Conservation (phyloP, 345 rosid species). For the Microthlaspi erraticum region DNA sequence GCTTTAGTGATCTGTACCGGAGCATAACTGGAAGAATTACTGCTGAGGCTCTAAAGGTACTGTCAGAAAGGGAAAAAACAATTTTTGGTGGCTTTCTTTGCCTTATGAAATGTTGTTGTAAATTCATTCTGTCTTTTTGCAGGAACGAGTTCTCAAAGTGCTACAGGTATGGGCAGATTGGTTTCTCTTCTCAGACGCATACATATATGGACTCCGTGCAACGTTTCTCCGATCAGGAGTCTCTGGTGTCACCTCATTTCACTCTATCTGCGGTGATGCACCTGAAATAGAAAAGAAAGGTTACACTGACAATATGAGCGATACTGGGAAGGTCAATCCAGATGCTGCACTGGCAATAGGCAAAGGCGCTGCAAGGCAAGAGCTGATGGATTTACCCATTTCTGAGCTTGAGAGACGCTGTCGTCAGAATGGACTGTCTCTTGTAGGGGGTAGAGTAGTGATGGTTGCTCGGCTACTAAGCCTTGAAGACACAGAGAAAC, state of each 20-base stretch:
- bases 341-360: conserved; percentile 97
- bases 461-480: conserved; percentile 94
- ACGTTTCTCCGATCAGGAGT: conserved; percentile 88
- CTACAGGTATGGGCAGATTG: conserved; percentile 99
- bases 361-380: conserved; percentile 89
- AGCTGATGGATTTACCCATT: conserved; percentile 86
- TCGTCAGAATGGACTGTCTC: conserved; percentile 96
- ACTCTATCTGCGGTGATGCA: conserved; percentile 90
- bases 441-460: conserved; percentile 93
- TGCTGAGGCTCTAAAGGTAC: conserved; percentile 96
- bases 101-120: conserved; percentile 13
- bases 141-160: conserved; percentile 98
- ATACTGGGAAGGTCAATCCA: conserved; percentile 60
- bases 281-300: conserved; percentile 78
- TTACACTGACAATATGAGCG: conserved; percentile 51
- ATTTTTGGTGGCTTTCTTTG: conserved; percentile 14
- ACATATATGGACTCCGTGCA: conserved; percentile 91
- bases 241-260: conserved; percentile 84
- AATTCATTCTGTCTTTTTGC: conserved; percentile 39
- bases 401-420: conserved; percentile 97
- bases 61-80: conserved; percentile 25
- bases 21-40: conserved; percentile 97
- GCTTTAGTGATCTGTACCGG: conserved; percentile 94
- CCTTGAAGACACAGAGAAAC: conserved; percentile 95
- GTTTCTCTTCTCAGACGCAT: conserved; percentile 99